Base-by-base conservation (phyloP, 169 alveolate species). In the Plasmodium blacklocki region DNA sequence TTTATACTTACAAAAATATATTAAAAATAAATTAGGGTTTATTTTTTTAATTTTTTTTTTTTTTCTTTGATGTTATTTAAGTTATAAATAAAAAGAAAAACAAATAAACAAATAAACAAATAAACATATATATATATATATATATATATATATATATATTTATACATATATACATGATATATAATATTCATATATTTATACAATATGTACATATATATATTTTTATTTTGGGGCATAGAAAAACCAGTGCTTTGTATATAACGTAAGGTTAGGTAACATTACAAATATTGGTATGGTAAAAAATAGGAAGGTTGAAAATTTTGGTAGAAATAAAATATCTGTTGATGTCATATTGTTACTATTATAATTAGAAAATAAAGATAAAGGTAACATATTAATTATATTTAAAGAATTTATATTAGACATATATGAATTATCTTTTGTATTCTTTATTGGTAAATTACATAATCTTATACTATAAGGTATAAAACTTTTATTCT, bases 291-390 rank as follows among this genome's bases (percentile, higher is more conserved):
- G 90, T 26, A 80, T 80, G 12, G 90, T 80, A 60, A 80, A 80
- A 80, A 80, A 80, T 2, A 80, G 83, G 14, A 80, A 80, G 15
- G 90, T 80, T 15, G 90, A 80, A 68, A 80, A 68, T 54, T 80
- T 80, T 6, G 90, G 90, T 49, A 80, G 59, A 80, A 80, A 80
- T 32, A 80, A 68, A 8, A 80, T 80, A 60, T 80, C 90, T 0
- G 90, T 80, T 49, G 90, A 80, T 43, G 74, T 80, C 90, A 80
- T 80, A 15, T 80, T 80, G 56, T 80, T 80, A 60, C 90, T 80
- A 80, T 80, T 80, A 58, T 80, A 80, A 26, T 43, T 80, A 58
- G 90, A 80, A 73, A 80, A 80, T 56, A 80, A 68, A 54, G 90
- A 80, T 62, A 80, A 58, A 5, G 90, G 90, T 11, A 80, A 49